These are phyloP conservation scores for Penicillium sclerotiorum DNA, from an alignment of 2,329 filamentous ascomycete genomes.

Conservation along the genomic window DNA sequence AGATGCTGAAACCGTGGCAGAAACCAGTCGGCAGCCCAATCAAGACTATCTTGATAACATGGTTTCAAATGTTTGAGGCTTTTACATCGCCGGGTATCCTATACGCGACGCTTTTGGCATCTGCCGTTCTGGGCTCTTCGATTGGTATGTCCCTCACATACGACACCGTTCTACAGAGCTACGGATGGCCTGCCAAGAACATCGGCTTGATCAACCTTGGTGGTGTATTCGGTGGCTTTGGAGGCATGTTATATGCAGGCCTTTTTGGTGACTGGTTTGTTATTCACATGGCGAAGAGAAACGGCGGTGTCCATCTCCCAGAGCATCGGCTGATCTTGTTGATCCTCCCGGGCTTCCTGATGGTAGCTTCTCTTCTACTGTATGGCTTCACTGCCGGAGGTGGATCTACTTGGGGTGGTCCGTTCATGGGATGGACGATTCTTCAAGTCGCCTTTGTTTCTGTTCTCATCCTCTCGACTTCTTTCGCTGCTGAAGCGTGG, in stretches of 20 bases:
- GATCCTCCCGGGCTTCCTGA: conserved; percentile 35
- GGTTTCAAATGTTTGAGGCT: conserved; percentile 26
- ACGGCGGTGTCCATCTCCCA: conserved; percentile 36
- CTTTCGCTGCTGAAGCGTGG: conserved; percentile 38
- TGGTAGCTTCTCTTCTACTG: conserved; percentile 32
- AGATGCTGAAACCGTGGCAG: conserved; percentile 37
- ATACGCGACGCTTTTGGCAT: conserved; percentile 41
- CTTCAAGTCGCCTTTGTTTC: conserved; percentile 29
- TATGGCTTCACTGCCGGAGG: conserved; percentile 35
- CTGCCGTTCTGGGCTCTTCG: conserved; percentile 40
- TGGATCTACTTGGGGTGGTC: conserved; percentile 25
- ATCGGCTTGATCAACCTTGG: conserved; percentile 32
- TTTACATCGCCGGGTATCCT: conserved; percentile 42
- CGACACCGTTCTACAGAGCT: conserved; percentile 38
- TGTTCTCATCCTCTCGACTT: conserved; percentile 33
- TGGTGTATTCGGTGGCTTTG: conserved; percentile 31
- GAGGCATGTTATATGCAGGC: conserved; percentile 31
- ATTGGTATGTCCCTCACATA: conserved; percentile 46
- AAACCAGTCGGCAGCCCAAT: conserved; percentile 16
- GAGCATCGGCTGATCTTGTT: conserved; percentile 40
- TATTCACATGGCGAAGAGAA: conserved; percentile 34
- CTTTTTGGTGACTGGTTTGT: conserved; percentile 27
- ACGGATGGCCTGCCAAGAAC: conserved; percentile 33
- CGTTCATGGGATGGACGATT: conserved; percentile 33
- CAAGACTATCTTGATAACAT: conserved; percentile 15